These are phyloP conservation scores for Rhodotorula glutinis DNA, from an alignment of 1,284 basidiomycete genomes.

Conservation along the genomic window DNA sequence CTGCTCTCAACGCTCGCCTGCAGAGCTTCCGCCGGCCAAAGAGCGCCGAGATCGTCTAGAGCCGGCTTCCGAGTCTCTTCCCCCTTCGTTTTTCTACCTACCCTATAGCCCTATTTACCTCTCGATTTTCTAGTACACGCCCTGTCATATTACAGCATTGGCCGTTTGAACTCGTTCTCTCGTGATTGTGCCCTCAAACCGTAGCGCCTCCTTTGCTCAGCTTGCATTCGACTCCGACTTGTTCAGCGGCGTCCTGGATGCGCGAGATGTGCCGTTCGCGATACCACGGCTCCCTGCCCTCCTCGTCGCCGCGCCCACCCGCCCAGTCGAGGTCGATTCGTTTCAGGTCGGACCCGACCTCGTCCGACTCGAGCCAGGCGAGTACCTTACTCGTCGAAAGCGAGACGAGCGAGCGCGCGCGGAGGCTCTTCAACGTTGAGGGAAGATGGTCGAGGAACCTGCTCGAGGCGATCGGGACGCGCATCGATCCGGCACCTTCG, in stretches of 20 bases:
- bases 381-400: constrained; percentile 13
- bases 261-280: constrained; percentile 11
- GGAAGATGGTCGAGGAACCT: constrained; percentile 4
- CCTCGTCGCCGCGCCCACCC: neutral
- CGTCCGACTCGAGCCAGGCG: constrained; percentile 7
- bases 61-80: neutral
- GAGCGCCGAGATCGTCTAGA: constrained; percentile 5
- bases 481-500: constrained; percentile 2
- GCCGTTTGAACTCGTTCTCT: no score
- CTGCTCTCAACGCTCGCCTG: constrained; percentile 4
- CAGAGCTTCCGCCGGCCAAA: neutral
- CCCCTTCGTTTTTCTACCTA: neutral
- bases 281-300: constrained; percentile 2
- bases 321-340: constrained; percentile 16
- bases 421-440: neutral
- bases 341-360: neutral
- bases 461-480: constrained; percentile 2
- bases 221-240: constrained; percentile 3
- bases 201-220: constrained; percentile 6
- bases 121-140: no score
- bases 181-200: no score
- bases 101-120: neutral
- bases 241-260: constrained; percentile 12
- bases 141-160: no score
- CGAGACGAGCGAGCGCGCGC: constrained; percentile 7